These are phyloP conservation scores for Scedosporium boydii DNA, from an alignment of 2,329 filamentous ascomycete genomes.

Conservation along the genomic window DNA sequence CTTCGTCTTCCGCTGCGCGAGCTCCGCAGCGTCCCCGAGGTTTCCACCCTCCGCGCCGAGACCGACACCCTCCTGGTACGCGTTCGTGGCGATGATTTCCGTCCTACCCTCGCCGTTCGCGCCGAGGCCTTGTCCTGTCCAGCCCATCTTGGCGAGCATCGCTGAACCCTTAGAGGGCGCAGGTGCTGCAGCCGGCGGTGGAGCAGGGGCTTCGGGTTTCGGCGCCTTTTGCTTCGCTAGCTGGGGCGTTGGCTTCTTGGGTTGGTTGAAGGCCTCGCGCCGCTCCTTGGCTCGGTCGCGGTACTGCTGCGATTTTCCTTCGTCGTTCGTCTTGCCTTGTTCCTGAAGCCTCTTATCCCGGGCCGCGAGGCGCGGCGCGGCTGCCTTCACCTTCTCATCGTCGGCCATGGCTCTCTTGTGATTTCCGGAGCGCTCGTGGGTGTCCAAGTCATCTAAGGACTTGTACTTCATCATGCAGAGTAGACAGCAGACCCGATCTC, in stretches of 20 bases:
- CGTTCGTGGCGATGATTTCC: constrained; percentile 52
- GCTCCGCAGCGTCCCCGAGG: constrained; percentile 55
- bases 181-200: constrained; percentile 19
- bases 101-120: constrained; percentile 53
- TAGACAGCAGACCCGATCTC: constrained; percentile 35
- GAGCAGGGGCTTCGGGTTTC: constrained; percentile 25
- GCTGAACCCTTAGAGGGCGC: constrained; percentile 53
- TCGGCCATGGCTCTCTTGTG: constrained; percentile 31
- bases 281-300: constrained; percentile 61
- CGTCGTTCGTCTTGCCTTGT: constrained; percentile 15
- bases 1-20: constrained; percentile 52
- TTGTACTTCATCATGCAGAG: constrained; percentile 39
- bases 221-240: constrained; percentile 9
- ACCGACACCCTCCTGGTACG: constrained; percentile 60
- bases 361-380: constrained; percentile 27
- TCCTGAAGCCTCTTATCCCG: constrained; percentile 26
- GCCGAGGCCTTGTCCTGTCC: constrained; percentile 58
- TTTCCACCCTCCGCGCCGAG: constrained; percentile 61
- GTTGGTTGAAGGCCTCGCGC: constrained; percentile 52
- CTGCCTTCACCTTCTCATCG: constrained; percentile 38
- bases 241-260: constrained; percentile 36
- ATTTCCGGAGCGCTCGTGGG: constrained; percentile 31
- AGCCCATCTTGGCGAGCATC: constrained; percentile 65
- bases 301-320: constrained; percentile 31
- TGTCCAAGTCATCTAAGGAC: constrained; percentile 29